Conservation (phyloP, 2,329 filamentous ascomycete genomes). For the Ophiostoma australiae region DNA sequence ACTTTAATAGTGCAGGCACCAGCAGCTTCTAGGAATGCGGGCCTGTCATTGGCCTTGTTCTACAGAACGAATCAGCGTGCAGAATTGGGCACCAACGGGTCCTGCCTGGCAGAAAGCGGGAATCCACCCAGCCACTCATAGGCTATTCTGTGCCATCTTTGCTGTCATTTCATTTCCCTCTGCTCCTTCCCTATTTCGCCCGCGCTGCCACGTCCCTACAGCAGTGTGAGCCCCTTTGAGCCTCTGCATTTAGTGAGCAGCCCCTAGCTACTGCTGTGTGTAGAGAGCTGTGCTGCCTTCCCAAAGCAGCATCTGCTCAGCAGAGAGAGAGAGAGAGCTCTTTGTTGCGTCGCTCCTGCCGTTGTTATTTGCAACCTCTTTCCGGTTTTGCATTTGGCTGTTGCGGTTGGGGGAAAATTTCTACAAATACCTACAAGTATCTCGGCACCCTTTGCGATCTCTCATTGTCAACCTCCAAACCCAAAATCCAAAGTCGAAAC, state of each 20-base stretch:
- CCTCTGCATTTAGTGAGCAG: not conserved
- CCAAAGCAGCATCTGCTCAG: not conserved
- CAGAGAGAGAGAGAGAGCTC: not conserved
- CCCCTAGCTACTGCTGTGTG: not conserved
- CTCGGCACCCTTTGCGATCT: too few relatives aligned
- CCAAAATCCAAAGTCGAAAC: not conserved
- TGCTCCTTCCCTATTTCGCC: not conserved
- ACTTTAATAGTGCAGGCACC: slow-evolving; percentile 7
- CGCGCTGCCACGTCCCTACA: not conserved
- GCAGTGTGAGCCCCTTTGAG: not conserved
- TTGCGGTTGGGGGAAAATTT: too few relatives aligned
- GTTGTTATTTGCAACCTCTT: not conserved
- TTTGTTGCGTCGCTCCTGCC: slow-evolving; percentile 1
- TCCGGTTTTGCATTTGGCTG: not conserved
- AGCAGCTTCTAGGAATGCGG: slow-evolving; percentile 8
- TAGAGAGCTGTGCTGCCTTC: not conserved
- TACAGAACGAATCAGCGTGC: slow-evolving; percentile 18
- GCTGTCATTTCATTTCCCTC: not conserved
- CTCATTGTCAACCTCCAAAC: too few relatives aligned
- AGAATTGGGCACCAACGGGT: slow-evolving; percentile 18
- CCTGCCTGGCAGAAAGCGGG: not conserved
- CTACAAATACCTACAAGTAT: too few relatives aligned
- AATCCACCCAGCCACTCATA: not conserved
- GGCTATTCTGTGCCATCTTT: not conserved
- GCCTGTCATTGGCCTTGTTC: slow-evolving; percentile 14